Evolutionary conservation across 2,329 filamentous ascomycete genomes (phyloP).

Genomic region (Arthrinium phaeospermum): DNA sequence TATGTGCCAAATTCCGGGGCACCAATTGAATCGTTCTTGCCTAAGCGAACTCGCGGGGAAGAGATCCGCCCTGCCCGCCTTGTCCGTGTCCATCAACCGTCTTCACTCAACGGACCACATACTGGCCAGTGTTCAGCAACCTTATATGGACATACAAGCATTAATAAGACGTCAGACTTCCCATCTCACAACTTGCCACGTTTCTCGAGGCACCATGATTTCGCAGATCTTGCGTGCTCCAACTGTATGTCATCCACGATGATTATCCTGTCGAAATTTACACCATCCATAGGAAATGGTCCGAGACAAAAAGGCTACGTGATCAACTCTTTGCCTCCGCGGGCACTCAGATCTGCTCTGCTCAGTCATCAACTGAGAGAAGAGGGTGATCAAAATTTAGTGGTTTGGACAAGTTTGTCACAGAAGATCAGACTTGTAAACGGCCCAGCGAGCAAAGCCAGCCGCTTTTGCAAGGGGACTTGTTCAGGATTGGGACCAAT

Average conservation of each 20-base stretch:
- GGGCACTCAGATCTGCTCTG: background rate
- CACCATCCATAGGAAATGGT: background rate
- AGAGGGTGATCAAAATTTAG: background rate
- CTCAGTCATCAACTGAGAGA: background rate
- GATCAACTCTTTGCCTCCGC: background rate
- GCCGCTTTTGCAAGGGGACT: background rate
- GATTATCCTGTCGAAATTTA: too few relatives aligned
- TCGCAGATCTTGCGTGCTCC: background rate
- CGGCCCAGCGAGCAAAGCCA: background rate
- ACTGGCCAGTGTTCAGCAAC: background rate
- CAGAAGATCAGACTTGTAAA: background rate
- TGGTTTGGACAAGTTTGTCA: background rate
- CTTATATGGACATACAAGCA: constrained; percentile 4
- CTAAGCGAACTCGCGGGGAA: background rate
- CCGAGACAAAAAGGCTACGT: background rate
- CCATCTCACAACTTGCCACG: constrained; percentile 4
- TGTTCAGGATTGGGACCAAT: background rate
- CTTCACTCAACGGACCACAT: background rate
- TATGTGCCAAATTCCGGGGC: background rate
- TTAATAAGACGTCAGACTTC: background rate
- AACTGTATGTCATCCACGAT: background rate
- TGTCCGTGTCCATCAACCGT: background rate
- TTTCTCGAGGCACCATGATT: background rate
- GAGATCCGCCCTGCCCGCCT: background rate
- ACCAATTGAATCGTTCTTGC: background rate